Evolutionary conservation across 306 rosid genomes (phyloP), one percentile per base, ranked within the genome.

Genomic region (Betula pendula): DNA sequence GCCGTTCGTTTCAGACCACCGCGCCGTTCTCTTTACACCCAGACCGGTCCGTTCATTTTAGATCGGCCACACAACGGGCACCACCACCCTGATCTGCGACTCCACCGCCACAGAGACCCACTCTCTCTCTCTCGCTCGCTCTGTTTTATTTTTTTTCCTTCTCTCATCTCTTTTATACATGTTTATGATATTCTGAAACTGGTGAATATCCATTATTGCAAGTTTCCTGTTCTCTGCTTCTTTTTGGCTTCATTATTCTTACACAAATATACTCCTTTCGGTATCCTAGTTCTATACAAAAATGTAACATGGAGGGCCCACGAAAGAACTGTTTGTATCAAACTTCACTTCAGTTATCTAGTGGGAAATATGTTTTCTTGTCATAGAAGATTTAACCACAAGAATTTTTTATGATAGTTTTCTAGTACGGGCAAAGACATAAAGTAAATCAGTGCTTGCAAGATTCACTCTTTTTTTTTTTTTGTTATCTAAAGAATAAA

Each of bases 201-300:
- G 96, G 98, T 94, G 86, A 80, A 73, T 52, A 47, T 55, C 75
- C 53, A 70, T 74, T 20, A 65, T 42, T 48, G 19, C 13, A 62
- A 62, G 13, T 62, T 16, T 62, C 8, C 31, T 29, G 31, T 17
- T 79, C 27, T 35, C 1, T 29, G 1, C 2, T 29, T 29, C 31
- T 31, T 48, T 29, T 49, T n/a, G n/a, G 27, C 74, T 69, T 50
- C 24, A 51, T 33, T 52, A 43, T n/a, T 65, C 70, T 14, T 45
- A 9, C 22, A n/a, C 70, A 65, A 65, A 65, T 65, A 44, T 38
- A 9, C 48, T 19, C 44, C 17, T 38, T 15, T 35, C 17, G 6
- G 17, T 59, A 24, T 58, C 65, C 33, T 1, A 55, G 31, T 55
- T 55, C 22, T 55, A 24, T 55, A 55, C 3, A 22, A 55, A 22